Evolutionary conservation across 1,284 basidiomycete species (phyloP).

Genomic region (Naganishia liquefaciens): DNA sequence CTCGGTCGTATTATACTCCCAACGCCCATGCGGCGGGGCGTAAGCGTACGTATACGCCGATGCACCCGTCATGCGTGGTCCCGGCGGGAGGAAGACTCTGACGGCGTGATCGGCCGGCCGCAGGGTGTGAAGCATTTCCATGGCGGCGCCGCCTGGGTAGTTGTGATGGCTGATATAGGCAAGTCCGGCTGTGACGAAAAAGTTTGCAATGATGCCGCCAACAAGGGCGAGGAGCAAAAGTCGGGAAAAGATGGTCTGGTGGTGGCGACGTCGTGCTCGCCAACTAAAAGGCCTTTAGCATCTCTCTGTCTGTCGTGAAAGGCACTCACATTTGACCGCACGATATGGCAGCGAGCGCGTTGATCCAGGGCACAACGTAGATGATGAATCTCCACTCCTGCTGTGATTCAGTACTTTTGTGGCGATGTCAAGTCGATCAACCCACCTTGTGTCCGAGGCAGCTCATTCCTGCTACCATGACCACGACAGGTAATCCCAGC

Average conservation of each 20-base stretch:
- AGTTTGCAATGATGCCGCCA: slow-evolving; percentile 61
- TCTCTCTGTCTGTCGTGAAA: neutral
- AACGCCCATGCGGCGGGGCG: slow-evolving; percentile 54
- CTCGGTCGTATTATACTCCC: slow-evolving; percentile 80
- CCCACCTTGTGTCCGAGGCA: slow-evolving; percentile 71
- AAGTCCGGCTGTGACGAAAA: slow-evolving; percentile 59
- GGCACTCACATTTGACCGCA: slow-evolving; percentile 21
- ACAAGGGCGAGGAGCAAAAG: slow-evolving; percentile 51
- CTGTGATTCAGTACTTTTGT: slow-evolving; percentile 27
- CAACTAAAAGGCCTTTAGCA: slow-evolving; percentile 5
- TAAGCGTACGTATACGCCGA: slow-evolving; percentile 78
- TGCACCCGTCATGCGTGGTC: slow-evolving; percentile 73
- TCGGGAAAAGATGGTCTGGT: slow-evolving; percentile 3
- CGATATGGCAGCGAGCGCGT: slow-evolving; percentile 67
- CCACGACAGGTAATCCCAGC: slow-evolving; percentile 54
- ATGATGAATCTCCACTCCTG: slow-evolving; percentile 93
- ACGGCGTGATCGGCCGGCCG: neutral
- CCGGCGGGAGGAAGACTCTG: slow-evolving; percentile 42
- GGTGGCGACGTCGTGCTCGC: slow-evolving; percentile 9
- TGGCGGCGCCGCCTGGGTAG: slow-evolving; percentile 85
- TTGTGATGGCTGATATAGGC: slow-evolving; percentile 69
- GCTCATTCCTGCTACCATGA: slow-evolving; percentile 70
- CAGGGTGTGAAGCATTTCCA: slow-evolving; percentile 64
- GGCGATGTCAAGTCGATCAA: neutral
- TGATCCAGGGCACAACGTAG: slow-evolving; percentile 80